Percentiles rank a stretch among this genome's conserved stretches.
phyloP scores from a whole-genome alignment of 345 rosid genomes.

The Durio zibethinus region DNA sequence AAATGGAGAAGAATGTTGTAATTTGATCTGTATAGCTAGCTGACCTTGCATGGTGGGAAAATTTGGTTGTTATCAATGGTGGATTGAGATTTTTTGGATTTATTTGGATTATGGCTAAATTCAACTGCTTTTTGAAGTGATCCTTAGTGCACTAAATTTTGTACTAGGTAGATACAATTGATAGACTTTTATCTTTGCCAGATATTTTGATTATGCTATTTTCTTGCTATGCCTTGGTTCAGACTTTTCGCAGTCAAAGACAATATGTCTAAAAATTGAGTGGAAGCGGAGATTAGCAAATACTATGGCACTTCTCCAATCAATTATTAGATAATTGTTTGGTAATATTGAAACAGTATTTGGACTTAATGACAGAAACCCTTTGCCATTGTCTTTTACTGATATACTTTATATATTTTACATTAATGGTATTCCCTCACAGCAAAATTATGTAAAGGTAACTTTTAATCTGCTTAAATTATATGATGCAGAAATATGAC shows the following conservation, averaged over 20 bases:
- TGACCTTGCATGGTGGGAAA: not conserved
- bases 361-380: not conserved
- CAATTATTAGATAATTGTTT: not conserved
- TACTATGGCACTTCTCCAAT: not conserved
- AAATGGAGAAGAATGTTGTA: not conserved
- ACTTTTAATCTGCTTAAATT: not conserved
- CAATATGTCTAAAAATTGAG: not conserved
- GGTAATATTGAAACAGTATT: not conserved
- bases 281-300: not conserved
- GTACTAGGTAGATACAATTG: not conserved
- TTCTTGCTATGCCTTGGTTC: not conserved
- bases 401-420: not conserved
- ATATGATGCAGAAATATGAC: not conserved
- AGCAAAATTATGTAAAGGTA: not conserved
- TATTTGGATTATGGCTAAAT: not conserved
- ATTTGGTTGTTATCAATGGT: not conserved
- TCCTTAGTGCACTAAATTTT: not conserved
- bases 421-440: not conserved
- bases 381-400: not conserved
- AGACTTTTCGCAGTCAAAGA: not conserved
- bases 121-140: not conserved
- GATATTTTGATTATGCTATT: not conserved
- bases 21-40: not conserved
- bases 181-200: not conserved
- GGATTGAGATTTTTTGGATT: not conserved